phyloP scores from a whole-genome alignment of 345 rosid species.

The Brassica juncea region DNA sequence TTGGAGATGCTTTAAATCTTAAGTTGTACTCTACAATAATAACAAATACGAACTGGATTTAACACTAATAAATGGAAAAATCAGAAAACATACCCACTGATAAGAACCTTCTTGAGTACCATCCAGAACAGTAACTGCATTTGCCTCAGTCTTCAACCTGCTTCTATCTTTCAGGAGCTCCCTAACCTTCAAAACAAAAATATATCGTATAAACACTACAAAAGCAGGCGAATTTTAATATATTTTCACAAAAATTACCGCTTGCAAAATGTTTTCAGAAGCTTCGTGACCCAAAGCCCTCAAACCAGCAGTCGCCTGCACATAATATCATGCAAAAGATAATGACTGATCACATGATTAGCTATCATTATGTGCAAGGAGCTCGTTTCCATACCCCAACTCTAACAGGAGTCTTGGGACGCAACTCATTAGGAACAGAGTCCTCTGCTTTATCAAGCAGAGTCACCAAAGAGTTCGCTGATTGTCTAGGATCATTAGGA shows the following conservation, averaged over 20 bases:
- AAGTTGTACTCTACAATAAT: background rate
- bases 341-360: background rate
- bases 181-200: conserved; percentile 60
- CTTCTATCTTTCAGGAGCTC: conserved; percentile 77
- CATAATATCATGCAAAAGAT: background rate
- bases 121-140: conserved; percentile 80
- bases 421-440: conserved; percentile 74
- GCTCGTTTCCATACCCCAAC: conserved; percentile 71
- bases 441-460: conserved; percentile 82
- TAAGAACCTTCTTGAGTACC: conserved; percentile 98
- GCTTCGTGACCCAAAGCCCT: conserved; percentile 78
- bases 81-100: conserved; percentile 70
- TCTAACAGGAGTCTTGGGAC: conserved; percentile 83
- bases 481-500: conserved; percentile 71
- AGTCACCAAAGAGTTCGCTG: conserved; percentile 63
- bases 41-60: background rate
- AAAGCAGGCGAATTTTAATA: conserved; percentile 10
- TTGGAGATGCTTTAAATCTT: background rate
- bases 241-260: conserved; percentile 44
- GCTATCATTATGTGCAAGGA: background rate
- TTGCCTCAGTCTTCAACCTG: conserved; percentile 60
- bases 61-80: background rate
- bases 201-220: background rate
- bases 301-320: conserved; percentile 97
- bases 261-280: conserved; percentile 82